Conservation (phyloP, 495 filamentous ascomycete species). For the Massariosphaeria phaeospora region DNA sequence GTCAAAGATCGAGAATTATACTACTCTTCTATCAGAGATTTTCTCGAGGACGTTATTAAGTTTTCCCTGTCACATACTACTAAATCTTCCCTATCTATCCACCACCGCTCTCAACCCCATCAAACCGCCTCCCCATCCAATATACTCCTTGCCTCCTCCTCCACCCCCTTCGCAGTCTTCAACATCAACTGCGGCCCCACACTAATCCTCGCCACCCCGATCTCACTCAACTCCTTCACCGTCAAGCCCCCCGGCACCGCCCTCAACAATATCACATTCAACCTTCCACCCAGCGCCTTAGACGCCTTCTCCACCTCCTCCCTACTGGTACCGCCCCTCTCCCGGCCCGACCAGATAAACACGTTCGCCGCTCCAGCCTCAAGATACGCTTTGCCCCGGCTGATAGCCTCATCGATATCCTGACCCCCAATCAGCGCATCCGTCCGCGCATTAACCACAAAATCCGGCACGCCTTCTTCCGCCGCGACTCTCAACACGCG, state of each 20-base stretch:
- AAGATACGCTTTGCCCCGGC: constrained; percentile 28
- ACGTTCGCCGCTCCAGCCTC: constrained; percentile 28
- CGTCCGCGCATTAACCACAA: constrained; percentile 28
- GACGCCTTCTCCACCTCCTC: constrained; percentile 22
- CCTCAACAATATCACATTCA: constrained; percentile 30
- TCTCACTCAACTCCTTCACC: constrained; percentile 22
- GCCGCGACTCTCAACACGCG: constrained; percentile 12
- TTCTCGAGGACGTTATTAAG: too few relatives aligned
- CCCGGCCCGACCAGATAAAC: constrained; percentile 29
- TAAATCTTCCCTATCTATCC: too few relatives aligned
- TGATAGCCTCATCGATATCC: constrained; percentile 19
- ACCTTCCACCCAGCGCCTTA: constrained; percentile 21
- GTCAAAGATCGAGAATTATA: too few relatives aligned
- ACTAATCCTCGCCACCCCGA: constrained; percentile 34
- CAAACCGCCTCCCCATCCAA: constrained; percentile 4
- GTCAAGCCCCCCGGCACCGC: constrained; percentile 16
- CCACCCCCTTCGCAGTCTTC: constrained; percentile 15
- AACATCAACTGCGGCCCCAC: constrained; percentile 28
- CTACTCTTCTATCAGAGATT: too few relatives aligned
- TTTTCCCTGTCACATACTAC: too few relatives aligned
- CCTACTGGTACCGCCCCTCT: constrained; percentile 15
- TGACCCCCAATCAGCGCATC: constrained; percentile 24
- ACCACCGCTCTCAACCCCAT: too few relatives aligned
- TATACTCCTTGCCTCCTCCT: constrained; percentile 22
- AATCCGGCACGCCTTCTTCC: constrained; percentile 27